phyloP scores from a whole-genome alignment of 768 basidiomycete species.

The Suillus bovinus region DNA sequence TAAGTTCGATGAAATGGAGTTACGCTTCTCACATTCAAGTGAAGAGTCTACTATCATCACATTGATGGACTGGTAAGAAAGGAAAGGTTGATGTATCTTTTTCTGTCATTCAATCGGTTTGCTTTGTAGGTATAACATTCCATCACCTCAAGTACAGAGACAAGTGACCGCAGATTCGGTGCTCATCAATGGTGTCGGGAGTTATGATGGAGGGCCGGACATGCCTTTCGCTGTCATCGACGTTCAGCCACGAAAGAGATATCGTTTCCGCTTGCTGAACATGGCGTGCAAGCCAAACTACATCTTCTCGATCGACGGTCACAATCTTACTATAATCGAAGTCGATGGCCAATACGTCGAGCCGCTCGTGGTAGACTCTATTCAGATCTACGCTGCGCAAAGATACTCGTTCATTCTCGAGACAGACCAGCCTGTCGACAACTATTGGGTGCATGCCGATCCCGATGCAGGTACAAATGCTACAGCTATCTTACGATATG shows the following conservation, averaged over 20 bases:
- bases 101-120: too few species aligned
- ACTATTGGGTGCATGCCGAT: conserved; percentile 46
- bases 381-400: conserved; percentile 50
- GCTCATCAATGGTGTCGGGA: conserved; percentile 45
- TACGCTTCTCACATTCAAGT: too few species aligned
- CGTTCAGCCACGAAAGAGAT: conserved; percentile 34
- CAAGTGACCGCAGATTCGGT: too few species aligned
- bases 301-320: conserved; percentile 46
- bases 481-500: conserved; percentile 43
- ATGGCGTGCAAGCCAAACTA: conserved; percentile 47
- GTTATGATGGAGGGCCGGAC: conserved; percentile 35
- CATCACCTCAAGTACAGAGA: too few species aligned
- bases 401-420: conserved; percentile 50
- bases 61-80: too few species aligned
- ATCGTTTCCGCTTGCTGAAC: conserved; percentile 39
- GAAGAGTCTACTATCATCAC: too few species aligned
- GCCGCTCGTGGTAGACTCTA: conserved; percentile 40
- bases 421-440: conserved; percentile 36
- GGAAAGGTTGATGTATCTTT: too few species aligned
- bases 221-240: conserved; percentile 37
- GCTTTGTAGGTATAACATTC: too few species aligned
- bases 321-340: conserved; percentile 49
- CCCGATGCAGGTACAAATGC: conserved; percentile 41
- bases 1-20: too few species aligned
- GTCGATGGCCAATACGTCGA: conserved; percentile 40